A percentile compares a stretch with the other conserved stretches of the same genome.
Conservation (phyloP, 2,329 filamentous ascomycete genomes). For the Nannizziopsis arthrosporioides region DNA sequence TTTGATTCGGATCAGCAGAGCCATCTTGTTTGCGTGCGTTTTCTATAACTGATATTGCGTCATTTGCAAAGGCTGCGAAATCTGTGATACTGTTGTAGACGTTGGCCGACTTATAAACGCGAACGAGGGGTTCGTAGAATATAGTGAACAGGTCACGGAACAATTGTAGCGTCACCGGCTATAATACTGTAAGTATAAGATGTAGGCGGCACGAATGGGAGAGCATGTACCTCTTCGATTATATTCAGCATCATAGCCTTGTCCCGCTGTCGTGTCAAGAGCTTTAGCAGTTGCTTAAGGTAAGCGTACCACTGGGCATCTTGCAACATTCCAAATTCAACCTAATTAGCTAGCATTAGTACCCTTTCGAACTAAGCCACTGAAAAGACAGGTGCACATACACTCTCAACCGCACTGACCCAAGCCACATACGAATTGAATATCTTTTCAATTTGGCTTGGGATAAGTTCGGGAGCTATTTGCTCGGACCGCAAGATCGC, state of each 20-base stretch:
- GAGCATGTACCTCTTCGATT: conserved; percentile 60
- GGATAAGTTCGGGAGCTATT: conserved; percentile 57
- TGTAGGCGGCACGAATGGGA: background rate
- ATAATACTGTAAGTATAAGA: conserved; percentile 10
- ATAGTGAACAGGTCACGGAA: conserved; percentile 96
- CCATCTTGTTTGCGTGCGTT: conserved; percentile 62
- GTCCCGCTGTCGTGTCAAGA: conserved; percentile 81
- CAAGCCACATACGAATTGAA: conserved; percentile 96
- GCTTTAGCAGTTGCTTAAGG: conserved; percentile 85
- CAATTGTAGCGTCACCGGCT: conserved; percentile 84
- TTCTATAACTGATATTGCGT: conserved; percentile 72
- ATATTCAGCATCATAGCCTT: conserved; percentile 95
- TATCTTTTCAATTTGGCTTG: conserved; percentile 67
- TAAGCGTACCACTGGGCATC: conserved; percentile 88
- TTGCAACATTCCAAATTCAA: conserved; percentile 76
- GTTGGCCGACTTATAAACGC: conserved; percentile 97
- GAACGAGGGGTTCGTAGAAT: conserved; percentile 93
- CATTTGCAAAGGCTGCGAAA: conserved; percentile 84
- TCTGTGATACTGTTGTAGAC: conserved; percentile 97
- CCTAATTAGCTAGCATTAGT: conserved; percentile 21
- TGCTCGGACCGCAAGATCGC: conserved; percentile 69
- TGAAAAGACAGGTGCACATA: conserved; percentile 14
- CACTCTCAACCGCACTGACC: conserved; percentile 84
- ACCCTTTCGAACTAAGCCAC: background rate
- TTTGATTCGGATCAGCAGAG: conserved; percentile 92